Percentiles rank a stretch among this genome's conserved stretches.
phyloP scores from a whole-genome alignment of 331 rosid genomes.

The Erythrophleum ivorense region DNA sequence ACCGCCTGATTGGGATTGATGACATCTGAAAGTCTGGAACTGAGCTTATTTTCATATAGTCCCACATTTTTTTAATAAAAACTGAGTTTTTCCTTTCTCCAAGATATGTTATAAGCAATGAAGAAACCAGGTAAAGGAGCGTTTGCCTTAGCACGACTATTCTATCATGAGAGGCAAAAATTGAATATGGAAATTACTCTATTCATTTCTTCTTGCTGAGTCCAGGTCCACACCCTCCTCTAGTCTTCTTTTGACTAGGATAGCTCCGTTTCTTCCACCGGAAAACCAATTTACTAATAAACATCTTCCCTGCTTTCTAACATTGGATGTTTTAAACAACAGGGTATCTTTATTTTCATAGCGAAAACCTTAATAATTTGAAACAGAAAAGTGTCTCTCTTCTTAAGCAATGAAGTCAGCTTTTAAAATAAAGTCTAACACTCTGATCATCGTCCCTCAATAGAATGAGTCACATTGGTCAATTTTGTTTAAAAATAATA shows the following conservation, averaged over 20 bases:
- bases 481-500: too few species aligned
- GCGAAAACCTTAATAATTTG: too few species aligned
- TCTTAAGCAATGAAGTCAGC: too few species aligned
- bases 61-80: not conserved
- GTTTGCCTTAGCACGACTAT: not conserved
- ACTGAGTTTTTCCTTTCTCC: not conserved
- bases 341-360: too few species aligned
- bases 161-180: not conserved
- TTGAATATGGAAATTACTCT: not conserved
- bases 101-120: not conserved
- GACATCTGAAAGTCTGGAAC: not conserved
- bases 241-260: not conserved
- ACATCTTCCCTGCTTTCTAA: not conserved
- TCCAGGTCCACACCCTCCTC: not conserved
- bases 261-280: not conserved
- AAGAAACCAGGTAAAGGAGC: not conserved
- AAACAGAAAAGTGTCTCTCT: too few species aligned
- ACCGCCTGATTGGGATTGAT: not conserved
- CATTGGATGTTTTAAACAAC: too few species aligned
- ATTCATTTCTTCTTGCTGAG: not conserved
- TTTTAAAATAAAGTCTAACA: too few species aligned
- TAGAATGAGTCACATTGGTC: too few species aligned
- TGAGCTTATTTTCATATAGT: not conserved
- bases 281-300: not conserved
- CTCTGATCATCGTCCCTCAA: too few species aligned